Evolutionary conservation across 2,329 filamentous ascomycete species (phyloP), one percentile per base, ranked within the genome.

Genomic region (Pestalotiopsis sp.): DNA sequence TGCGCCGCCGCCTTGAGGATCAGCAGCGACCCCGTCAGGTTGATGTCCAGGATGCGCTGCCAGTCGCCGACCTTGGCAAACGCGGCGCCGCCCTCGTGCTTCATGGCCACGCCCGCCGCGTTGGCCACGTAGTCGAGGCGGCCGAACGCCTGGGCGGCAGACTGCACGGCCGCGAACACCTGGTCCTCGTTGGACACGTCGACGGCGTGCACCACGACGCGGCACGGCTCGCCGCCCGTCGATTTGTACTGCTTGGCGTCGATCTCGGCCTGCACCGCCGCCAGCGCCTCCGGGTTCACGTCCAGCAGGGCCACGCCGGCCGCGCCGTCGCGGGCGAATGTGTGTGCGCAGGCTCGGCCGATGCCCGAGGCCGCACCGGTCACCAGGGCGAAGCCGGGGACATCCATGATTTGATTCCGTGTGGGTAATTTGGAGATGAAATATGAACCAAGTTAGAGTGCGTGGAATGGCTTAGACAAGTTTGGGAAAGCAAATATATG

Each of bases 11-110:
- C 81, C 17, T 79, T 75, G 0, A 84, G 71, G 2, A 84, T 76
- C 68, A 79, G 81, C 69, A 85, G 83, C 2, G 79, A 80, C 0
- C 82, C 83, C 3, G 77, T 81, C 1, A 85, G 70, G 61, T 85
- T 85, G 66, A 84, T 75, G 63, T 82, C 79, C 5, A 84, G 64
- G 2, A 84, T 77, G 0, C 78, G 76, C 2, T 82, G 74, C 80
- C 81, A 85, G 62, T 83, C 81, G 0, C 72, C 69, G 0, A 78
- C 81, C 17, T 76, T 72, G 0, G 77, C 77, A 62, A 78, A 80
- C 0, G 81, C 78, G 1, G 77, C 78, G 6, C 80, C 81, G 2
- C 79, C 79, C 31, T 76, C 71, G 56, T 81, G 79, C 67, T 80
- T 81, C 66, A 80, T 75, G 0, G 78, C 77, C 6, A 83, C 77